Evolutionary conservation across 306 rosid genomes (phyloP).

Genomic region (Quercus suber): DNA sequence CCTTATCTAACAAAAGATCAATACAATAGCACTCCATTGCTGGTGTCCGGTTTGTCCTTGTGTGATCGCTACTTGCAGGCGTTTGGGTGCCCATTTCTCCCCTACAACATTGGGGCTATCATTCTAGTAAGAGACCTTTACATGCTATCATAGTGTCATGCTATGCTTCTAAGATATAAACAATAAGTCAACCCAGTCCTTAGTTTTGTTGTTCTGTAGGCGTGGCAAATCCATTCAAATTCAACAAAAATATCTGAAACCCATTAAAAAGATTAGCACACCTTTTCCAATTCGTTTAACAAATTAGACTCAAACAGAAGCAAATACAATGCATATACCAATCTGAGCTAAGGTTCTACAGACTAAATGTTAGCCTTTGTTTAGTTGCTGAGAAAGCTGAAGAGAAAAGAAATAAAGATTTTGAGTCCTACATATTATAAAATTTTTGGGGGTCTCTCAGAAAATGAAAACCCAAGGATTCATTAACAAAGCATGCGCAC

Average conservation of each 20-base stretch:
- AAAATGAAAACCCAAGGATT: too few species aligned
- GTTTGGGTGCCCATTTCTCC: constrained; percentile 36
- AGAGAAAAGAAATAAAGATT: too few species aligned
- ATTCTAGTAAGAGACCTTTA: neutral
- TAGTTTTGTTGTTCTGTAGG: too few species aligned
- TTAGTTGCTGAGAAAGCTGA: too few species aligned
- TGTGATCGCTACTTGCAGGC: constrained; percentile 24
- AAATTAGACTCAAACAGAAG: neutral
- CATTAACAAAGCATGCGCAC: too few species aligned
- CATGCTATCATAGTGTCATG: too few species aligned
- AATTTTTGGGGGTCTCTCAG: too few species aligned
- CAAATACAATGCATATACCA: too few species aligned
- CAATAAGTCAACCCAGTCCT: neutral
- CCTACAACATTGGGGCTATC: neutral
- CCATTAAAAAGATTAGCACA: neutral
- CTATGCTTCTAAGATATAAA: neutral
- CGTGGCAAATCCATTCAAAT: neutral
- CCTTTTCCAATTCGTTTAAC: neutral
- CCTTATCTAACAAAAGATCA: constrained; percentile 54
- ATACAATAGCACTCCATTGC: constrained; percentile 44
- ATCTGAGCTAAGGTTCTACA: too few species aligned
- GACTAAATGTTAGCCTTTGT: too few species aligned
- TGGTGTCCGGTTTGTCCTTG: constrained; percentile 40
- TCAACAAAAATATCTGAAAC: neutral
- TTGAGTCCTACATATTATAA: too few species aligned